Conservation (phyloP, 768 basidiomycete genomes). For the Hypholoma fasciculare region DNA sequence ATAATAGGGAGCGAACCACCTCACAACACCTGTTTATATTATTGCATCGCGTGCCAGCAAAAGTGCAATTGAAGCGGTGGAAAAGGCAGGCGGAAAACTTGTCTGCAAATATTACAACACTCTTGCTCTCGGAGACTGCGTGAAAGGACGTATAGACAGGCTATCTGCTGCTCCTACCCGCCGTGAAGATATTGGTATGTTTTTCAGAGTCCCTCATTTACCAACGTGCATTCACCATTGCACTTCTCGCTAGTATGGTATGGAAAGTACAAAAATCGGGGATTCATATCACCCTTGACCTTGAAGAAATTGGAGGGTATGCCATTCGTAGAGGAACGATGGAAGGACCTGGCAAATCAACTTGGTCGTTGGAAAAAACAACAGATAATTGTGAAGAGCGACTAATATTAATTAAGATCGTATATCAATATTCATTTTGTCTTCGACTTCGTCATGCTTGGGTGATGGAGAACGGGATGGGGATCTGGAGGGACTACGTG, state of each 20-base stretch:
- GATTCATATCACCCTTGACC: constrained; percentile 67
- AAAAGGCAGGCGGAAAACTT: constrained; percentile 78
- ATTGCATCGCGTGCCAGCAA: constrained; percentile 84
- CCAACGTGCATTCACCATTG: constrained; percentile 2
- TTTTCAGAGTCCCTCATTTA: background rate
- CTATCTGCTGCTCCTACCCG: constrained; percentile 80
- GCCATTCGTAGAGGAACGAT: constrained; percentile 70
- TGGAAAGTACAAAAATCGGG: constrained; percentile 68
- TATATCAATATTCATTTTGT: constrained; percentile 42
- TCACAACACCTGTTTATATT: constrained; percentile 76
- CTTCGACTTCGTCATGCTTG: constrained; percentile 46
- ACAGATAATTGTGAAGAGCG: constrained; percentile 41
- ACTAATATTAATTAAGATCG: constrained; percentile 14
- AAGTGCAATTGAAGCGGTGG: constrained; percentile 83
- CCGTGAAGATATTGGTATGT: constrained; percentile 80
- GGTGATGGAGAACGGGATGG: constrained; percentile 43
- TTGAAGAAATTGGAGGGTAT: constrained; percentile 47
- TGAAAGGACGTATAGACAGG: constrained; percentile 72
- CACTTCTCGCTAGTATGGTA: constrained; percentile 65
- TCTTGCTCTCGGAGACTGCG: constrained; percentile 76
- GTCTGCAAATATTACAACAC: constrained; percentile 92
- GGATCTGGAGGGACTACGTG: constrained; percentile 64
- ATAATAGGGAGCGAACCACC: constrained; percentile 60
- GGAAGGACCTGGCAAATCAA: constrained; percentile 63
- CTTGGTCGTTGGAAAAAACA: constrained; percentile 57